Conservation (phyloP, 306 rosid genomes). For the Lotus japonicus region DNA sequence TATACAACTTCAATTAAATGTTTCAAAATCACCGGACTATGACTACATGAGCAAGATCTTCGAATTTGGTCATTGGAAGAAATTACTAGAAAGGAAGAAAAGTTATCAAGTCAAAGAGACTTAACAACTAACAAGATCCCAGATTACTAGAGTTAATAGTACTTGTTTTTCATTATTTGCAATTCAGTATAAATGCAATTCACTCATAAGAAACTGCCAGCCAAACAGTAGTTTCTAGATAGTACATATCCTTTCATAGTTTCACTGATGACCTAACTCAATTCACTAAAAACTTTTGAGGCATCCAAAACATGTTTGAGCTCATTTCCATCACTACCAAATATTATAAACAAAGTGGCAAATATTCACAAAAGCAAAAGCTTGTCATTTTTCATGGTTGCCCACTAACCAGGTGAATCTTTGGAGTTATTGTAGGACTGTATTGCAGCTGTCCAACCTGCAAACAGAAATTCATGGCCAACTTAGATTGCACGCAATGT, state of each 20-base stretch:
- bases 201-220: background rate
- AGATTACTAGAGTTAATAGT: background rate
- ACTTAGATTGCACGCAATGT: background rate
- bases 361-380: constrained; percentile 9
- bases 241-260: constrained; percentile 9
- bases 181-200: constrained; percentile 3
- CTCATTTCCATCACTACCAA: background rate
- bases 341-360: background rate
- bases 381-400: constrained; percentile 12
- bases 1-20: background rate
- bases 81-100: background rate
- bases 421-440: constrained; percentile 37
- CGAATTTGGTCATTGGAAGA: background rate
- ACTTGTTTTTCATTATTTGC: background rate
- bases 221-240: background rate
- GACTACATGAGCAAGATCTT: background rate
- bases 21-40: background rate
- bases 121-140: background rate
- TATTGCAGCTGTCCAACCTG: constrained; percentile 72
- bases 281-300: background rate
- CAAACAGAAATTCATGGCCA: constrained; percentile 18
- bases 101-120: background rate
- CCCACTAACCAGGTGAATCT: constrained; percentile 57
- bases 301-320: constrained; percentile 6
- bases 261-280: constrained; percentile 1